These are phyloP conservation scores for Brassica rapa DNA, from an alignment of 345 rosid genomes.

Conservation along the genomic window DNA sequence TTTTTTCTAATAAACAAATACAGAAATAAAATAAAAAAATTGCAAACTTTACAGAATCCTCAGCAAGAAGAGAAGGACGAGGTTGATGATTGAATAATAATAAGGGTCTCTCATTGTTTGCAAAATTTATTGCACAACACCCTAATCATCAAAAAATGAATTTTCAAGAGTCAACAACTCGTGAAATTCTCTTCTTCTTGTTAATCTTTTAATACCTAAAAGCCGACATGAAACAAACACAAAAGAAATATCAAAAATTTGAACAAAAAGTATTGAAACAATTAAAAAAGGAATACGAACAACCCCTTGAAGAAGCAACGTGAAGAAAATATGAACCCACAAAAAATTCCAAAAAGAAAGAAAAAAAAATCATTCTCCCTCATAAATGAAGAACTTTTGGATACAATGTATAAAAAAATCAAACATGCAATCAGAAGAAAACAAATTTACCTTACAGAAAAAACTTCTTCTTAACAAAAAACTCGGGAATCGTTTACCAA, in stretches of 20 bases:
- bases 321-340: slow-evolving; percentile 25
- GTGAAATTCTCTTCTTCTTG: slow-evolving; percentile 39
- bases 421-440: background rate
- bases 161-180: slow-evolving; percentile 39
- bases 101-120: slow-evolving; percentile 68
- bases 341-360: slow-evolving; percentile 7
- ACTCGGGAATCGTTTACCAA: slow-evolving; percentile 33
- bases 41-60: slow-evolving; percentile 38
- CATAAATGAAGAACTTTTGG: slow-evolving; percentile 5
- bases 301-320: slow-evolving; percentile 64
- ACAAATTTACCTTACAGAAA: slow-evolving; percentile 24
- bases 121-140: slow-evolving; percentile 35
- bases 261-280: background rate
- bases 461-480: slow-evolving; percentile 17
- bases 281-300: slow-evolving; percentile 41
- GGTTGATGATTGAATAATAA: slow-evolving; percentile 42
- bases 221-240: slow-evolving; percentile 23
- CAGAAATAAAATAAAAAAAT: background rate
- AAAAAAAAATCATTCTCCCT: background rate
- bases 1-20: slow-evolving; percentile 33
- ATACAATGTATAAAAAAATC: background rate
- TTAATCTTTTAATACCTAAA: slow-evolving; percentile 32
- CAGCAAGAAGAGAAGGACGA: slow-evolving; percentile 42
- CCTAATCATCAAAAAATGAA: slow-evolving; percentile 36
- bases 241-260: background rate